Evolutionary conservation across 768 basidiomycete species (phyloP), one percentile per base, ranked within the genome.

Genomic region (Mycena rebaudengoi): DNA sequence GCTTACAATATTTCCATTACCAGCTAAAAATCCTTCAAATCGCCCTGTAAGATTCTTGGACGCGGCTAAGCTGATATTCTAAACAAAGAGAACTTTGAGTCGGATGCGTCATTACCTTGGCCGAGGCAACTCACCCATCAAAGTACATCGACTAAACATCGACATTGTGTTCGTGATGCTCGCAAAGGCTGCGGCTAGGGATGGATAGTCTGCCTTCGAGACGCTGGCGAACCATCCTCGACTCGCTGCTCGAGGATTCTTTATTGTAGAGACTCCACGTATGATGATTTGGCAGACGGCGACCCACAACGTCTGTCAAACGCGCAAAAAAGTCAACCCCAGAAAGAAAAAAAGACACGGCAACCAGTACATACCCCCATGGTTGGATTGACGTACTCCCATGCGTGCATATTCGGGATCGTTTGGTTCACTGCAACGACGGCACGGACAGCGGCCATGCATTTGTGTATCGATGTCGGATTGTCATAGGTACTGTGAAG

Each of bases 301-400:
- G 26, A 53, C 57, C 63, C 63, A 64, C 7, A 64, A 57, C 2
- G 63, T 64, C 63, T 64, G 40, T 13, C 4, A 39, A 33, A n/a
- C 4, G 12, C 20, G 3, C 4, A 10, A 21, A 23, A 4, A n/a
- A n/a, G n/a, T n/a, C n/a, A n/a, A n/a, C 13, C 21, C 13, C 16
- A 4, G 7, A 49, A 18, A n/a, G 21, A 23, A 25, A 21, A 11
- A n/a, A n/a, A n/a, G n/a, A n/a, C n/a, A n/a, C 63, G 32, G n/a
- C n/a, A n/a, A n/a, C n/a, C n/a, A n/a, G n/a, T n/a, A n/a, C n/a
- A n/a, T 10, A 64, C 63, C 18, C 63, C 63, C 56, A 64, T 64
- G 29, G 51, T 59, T 40, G 56, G 44, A 44, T 64, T 57, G 21
- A 64, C 48, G 23, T 59, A 21, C 21, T 59, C 56, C 63, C 63